phyloP scores from a whole-genome alignment of 1,284 basidiomycete species.

The Ustilago tritici region DNA sequence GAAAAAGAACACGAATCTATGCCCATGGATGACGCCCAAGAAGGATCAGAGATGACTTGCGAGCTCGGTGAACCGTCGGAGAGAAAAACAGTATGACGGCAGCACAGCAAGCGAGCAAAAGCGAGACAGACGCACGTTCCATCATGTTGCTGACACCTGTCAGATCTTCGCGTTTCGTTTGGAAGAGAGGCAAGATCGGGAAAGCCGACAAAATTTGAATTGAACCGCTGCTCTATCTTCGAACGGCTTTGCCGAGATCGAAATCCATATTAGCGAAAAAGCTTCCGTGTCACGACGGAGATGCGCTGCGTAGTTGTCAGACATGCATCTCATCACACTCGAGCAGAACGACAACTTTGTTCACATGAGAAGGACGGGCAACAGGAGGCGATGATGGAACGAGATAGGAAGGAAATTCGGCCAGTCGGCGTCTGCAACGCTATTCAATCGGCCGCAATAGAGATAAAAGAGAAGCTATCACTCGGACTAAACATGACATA shows the following conservation, averaged over 20 bases:
- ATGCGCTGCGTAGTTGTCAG: not conserved
- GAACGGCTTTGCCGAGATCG: not conserved
- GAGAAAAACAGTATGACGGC: slow-evolving; percentile 4
- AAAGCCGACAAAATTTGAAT: not conserved
- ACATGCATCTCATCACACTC: not conserved
- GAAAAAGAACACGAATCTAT: slow-evolving; percentile 1
- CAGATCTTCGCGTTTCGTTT: not conserved
- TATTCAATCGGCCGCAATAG: slow-evolving; percentile 1
- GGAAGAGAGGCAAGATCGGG: slow-evolving; percentile 1
- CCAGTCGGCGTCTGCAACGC: not conserved
- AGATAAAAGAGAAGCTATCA: not conserved
- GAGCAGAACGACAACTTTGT: not conserved
- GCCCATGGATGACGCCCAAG: not conserved
- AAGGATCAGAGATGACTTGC: not conserved
- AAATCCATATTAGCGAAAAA: not conserved
- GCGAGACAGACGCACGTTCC: not conserved
- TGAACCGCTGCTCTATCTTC: not conserved
- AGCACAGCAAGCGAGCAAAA: not conserved
- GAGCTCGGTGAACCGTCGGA: slow-evolving; percentile 1
- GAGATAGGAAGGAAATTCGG: slow-evolving; percentile 1
- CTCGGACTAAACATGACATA: slow-evolving; percentile 8
- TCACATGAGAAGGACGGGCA: not conserved
- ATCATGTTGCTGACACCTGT: slow-evolving; percentile 10
- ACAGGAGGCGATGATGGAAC: not conserved
- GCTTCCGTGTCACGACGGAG: not conserved